These are phyloP conservation scores for Ascosphaera pollenicola DNA, from an alignment of 2,329 filamentous ascomycete genomes.

Conservation along the genomic window DNA sequence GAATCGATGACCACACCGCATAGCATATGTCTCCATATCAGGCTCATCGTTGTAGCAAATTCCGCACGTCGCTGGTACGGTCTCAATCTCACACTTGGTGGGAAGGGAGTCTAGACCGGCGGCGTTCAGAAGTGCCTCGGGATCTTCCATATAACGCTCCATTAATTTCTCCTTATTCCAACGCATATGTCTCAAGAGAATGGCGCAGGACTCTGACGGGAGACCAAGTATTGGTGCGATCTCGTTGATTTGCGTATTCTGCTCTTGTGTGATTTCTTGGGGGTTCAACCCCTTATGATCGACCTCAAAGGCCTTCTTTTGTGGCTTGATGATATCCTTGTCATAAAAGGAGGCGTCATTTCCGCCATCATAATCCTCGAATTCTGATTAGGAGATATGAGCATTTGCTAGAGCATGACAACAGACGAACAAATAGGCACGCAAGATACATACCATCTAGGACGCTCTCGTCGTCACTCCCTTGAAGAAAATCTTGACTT, in stretches of 20 bases:
- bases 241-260: conserved; percentile 68
- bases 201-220: conserved; percentile 71
- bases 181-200: conserved; percentile 66
- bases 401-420: too few relatives aligned
- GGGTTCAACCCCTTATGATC: conserved; percentile 66
- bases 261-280: conserved; percentile 59
- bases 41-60: conserved; percentile 87
- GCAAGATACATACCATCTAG: too few relatives aligned
- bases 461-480: too few relatives aligned
- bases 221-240: conserved; percentile 82
- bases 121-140: conserved; percentile 56
- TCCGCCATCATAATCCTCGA: conserved; percentile 34
- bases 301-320: conserved; percentile 58
- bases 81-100: conserved; percentile 43
- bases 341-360: conserved; percentile 33
- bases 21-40: conserved; percentile 61
- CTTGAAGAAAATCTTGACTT: too few relatives aligned
- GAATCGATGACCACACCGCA: conserved; percentile 88
- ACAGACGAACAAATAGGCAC: too few relatives aligned
- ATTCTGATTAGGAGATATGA: conserved; percentile 19
- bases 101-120: conserved; percentile 52
- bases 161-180: conserved; percentile 96
- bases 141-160: conserved; percentile 86
- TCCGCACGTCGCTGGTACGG: conserved; percentile 54
- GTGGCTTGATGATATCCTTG: conserved; percentile 48